These are phyloP conservation scores for Cucurbita argyrosperma DNA, from an alignment of 306 rosid genomes.

Conservation along the genomic window DNA sequence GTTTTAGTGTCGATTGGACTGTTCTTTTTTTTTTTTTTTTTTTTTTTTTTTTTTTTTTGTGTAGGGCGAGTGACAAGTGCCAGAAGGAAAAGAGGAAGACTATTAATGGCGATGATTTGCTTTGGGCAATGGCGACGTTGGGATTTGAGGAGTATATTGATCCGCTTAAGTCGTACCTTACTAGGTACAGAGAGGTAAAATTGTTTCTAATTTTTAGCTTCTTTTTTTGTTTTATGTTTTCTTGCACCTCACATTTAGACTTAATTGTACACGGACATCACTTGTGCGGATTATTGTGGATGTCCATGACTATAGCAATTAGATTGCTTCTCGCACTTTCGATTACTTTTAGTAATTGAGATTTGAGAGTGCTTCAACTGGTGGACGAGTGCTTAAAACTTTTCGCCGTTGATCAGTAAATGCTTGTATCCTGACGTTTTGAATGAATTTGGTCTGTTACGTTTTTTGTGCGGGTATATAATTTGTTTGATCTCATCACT, in stretches of 20 bases:
- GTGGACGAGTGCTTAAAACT: not conserved
- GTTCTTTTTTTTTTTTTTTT: not conserved
- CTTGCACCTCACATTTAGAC: not conserved
- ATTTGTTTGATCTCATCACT: not conserved
- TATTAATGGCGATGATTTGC: conserved; percentile 80
- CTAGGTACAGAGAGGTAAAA: conserved; percentile 74
- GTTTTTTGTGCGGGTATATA: not conserved
- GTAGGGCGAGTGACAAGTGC: conserved; percentile 88
- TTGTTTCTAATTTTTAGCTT: not conserved
- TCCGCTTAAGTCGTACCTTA: conserved; percentile 80
- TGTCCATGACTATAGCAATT: not conserved
- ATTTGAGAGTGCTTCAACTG: too few relatives aligned
- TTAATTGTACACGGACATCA: not conserved
- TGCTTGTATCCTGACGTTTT: not conserved
- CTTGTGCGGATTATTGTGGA: not conserved
- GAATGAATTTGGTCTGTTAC: not conserved
- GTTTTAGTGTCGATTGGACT: not conserved
- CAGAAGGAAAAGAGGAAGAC: conserved; percentile 96
- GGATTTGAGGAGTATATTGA: conserved; percentile 91
- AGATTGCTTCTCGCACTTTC: not conserved
- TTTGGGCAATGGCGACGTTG: conserved; percentile 87
- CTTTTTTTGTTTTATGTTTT: not conserved
- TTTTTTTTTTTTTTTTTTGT: not conserved
- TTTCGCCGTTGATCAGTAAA: not conserved
- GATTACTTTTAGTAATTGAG: too few relatives aligned